Percentiles rank a stretch among this genome's conserved stretches.
phyloP scores from a whole-genome alignment of 352 stramenopile species.

The Phytopythium litorale region DNA sequence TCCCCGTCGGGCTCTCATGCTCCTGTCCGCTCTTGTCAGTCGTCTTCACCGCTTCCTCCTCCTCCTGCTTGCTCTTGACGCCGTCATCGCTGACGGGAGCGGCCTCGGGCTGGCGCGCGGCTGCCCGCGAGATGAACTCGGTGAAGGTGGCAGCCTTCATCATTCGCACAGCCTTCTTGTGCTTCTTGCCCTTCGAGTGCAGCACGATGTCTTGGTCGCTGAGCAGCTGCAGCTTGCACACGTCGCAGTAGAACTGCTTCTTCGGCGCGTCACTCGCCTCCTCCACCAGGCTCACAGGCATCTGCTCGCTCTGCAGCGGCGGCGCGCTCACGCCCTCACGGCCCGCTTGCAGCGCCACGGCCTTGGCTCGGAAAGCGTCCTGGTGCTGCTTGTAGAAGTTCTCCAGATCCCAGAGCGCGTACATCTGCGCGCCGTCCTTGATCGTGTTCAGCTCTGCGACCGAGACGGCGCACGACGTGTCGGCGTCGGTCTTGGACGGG shows the following conservation, averaged over 20 bases:
- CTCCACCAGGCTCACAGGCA: conserved; percentile 17
- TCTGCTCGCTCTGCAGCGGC: conserved; percentile 11
- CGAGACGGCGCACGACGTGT: conserved; percentile 24
- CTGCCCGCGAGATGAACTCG: conserved; percentile 34
- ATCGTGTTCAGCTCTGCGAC: conserved; percentile 56
- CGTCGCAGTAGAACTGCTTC: conserved; percentile 59
- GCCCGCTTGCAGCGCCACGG: conserved; percentile 20
- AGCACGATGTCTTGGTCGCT: conserved; percentile 74
- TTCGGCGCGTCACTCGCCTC: conserved; percentile 25
- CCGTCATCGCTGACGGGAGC: background rate
- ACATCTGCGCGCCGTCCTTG: conserved; percentile 70
- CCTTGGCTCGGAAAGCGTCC: conserved; percentile 40
- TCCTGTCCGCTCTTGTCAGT: background rate
- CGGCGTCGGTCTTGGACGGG: conserved; percentile 51
- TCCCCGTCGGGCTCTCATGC: conserved; percentile 3
- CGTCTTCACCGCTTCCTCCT: background rate
- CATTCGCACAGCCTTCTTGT: conserved; percentile 74
- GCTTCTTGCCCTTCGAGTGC: conserved; percentile 76
- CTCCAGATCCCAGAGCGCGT: conserved; percentile 58
- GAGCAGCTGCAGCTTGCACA: conserved; percentile 64
- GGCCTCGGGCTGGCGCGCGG: conserved; percentile 9
- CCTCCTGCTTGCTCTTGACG: background rate
- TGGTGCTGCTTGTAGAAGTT: conserved; percentile 59
- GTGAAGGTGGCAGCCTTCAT: conserved; percentile 47
- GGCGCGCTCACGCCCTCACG: conserved; percentile 1